These are phyloP conservation scores for Penicillium nucicola DNA, from an alignment of 495 filamentous ascomycete species.

Conservation along the genomic window DNA sequence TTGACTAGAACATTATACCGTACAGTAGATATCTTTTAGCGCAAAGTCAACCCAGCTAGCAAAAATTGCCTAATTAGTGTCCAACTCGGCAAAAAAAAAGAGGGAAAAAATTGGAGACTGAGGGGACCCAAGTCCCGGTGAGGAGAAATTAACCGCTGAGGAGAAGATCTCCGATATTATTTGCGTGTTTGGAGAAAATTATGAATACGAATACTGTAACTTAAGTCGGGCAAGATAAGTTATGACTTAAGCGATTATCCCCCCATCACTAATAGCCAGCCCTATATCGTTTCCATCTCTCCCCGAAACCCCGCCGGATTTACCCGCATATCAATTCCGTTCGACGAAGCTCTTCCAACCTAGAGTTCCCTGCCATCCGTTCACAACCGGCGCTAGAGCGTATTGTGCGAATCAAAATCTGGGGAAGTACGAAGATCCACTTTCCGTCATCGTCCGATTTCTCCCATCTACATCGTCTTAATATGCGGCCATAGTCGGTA, in stretches of 20 bases:
- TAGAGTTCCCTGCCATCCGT: not conserved
- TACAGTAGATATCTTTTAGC: too few relatives aligned
- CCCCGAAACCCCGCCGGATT: not conserved
- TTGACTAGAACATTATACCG: too few relatives aligned
- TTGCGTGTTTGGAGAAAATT: not conserved
- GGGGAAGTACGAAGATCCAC: slow-evolving; percentile 6
- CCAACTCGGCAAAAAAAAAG: not conserved
- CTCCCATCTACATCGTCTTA: not conserved
- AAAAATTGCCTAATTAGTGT: not conserved
- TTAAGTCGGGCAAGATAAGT: too few relatives aligned
- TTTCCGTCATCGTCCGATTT: slow-evolving; percentile 2
- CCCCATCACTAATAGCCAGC: not conserved
- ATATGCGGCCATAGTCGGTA: not conserved
- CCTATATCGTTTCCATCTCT: slow-evolving; percentile 1
- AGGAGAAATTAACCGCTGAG: slow-evolving; percentile 33
- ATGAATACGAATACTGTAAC: too few relatives aligned
- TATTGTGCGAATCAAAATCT: not conserved
- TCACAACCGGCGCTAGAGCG: not conserved
- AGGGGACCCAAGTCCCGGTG: slow-evolving; percentile 23
- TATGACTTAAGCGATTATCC: not conserved
- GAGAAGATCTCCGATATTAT: not conserved
- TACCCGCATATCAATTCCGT: slow-evolving; percentile 2
- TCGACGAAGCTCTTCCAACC: not conserved
- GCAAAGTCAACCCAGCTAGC: not conserved
- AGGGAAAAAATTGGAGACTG: slow-evolving; percentile 22